Base-by-base conservation (phyloP, 345 rosid species). In the Orychophragmus violaceus region DNA sequence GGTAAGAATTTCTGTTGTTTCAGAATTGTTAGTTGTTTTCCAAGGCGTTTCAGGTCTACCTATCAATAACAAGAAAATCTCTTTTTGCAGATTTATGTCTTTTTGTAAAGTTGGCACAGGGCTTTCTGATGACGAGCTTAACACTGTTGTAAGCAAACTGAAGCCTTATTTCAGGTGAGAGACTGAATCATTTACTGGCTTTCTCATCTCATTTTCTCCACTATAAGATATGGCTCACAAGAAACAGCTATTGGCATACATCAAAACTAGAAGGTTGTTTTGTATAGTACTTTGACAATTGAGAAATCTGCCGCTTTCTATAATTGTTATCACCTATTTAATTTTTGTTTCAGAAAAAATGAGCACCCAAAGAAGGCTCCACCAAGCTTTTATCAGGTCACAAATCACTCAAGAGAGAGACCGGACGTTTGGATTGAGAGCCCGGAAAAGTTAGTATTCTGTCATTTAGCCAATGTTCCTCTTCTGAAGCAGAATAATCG, bases 21-120 rank as follows among this genome's bases (percentile, higher is more conserved):
- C 49, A 14, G 25, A 53, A 53, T 3, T 53, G 42, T 30, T 61
- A 30, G 46, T 32, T 60, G 54, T 41, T 70, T 55, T 2, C 29
- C 48, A 13, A 19, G 35, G 17, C 12, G 13, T 18, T 55, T 45
- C 28, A 51, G 28, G 45, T 29, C 21, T 21, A 51, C 42, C 19
- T 28, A 27, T 46, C 17, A 54, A 11, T 72, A 30, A 21, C 59
- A 41, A 55, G 52, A 25, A 42, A 53, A 59, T 60, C 21, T 59
- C 66, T 44, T 79, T 52, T 66, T 81, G 85, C 85, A 93, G 98
- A 70, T 93, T 88, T 79, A 50, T 88, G 65, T 90, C 98, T 53
- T 88, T 93, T 70, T 90, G 98, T 82, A 85, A 97, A 83, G 97
- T 93, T 65, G 98, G 98, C 72, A 85, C 91, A 35, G 98, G 98